A percentile compares a stretch with the other conserved stretches of the same genome.
phyloP scores from a whole-genome alignment of 306 rosid species.

The Prosopis cineraria region DNA sequence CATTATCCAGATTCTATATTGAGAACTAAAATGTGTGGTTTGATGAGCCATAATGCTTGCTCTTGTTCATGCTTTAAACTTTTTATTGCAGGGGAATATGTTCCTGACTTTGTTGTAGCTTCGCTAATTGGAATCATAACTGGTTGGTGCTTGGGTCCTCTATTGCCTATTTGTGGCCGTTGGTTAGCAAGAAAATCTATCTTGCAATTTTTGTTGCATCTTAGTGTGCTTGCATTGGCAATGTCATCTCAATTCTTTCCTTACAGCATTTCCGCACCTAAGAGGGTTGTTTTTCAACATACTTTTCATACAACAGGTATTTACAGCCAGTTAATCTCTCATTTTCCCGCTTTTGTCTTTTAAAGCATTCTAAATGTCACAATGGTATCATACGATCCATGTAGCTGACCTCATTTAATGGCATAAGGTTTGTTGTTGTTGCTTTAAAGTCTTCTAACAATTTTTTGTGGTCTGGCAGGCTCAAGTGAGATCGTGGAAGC shows the following conservation, averaged over 20 bases:
- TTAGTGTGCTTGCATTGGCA: constrained; percentile 74
- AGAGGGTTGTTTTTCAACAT: constrained; percentile 85
- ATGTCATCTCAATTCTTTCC: constrained; percentile 93
- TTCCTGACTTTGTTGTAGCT: constrained; percentile 80
- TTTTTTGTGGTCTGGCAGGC: constrained; percentile 57
- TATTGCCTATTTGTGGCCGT: constrained; percentile 76
- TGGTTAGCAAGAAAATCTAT: constrained; percentile 87
- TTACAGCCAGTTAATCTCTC: constrained; percentile 26
- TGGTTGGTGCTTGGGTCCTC: constrained; percentile 83
- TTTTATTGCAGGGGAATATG: constrained; percentile 64
- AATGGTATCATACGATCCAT: neutral
- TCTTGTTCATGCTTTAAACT: constrained; percentile 28
- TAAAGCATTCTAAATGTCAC: constrained; percentile 1
- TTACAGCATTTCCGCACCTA: constrained; percentile 79
- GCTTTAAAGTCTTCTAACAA: neutral
- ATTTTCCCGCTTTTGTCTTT: neutral
- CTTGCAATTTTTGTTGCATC: constrained; percentile 74
- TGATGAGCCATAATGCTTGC: constrained; percentile 16
- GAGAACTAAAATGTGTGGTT: constrained; percentile 19
- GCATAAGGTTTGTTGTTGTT: neutral
- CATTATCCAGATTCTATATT: constrained; percentile 5
- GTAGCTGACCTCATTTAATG: neutral
- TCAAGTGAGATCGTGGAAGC: constrained; percentile 67
- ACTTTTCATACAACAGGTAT: constrained; percentile 80
- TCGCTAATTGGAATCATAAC: constrained; percentile 73